Evolutionary conservation across 2,329 filamentous ascomycete species (phyloP), one percentile per base, ranked within the genome.

Genomic region (Ascochyta lentis): DNA sequence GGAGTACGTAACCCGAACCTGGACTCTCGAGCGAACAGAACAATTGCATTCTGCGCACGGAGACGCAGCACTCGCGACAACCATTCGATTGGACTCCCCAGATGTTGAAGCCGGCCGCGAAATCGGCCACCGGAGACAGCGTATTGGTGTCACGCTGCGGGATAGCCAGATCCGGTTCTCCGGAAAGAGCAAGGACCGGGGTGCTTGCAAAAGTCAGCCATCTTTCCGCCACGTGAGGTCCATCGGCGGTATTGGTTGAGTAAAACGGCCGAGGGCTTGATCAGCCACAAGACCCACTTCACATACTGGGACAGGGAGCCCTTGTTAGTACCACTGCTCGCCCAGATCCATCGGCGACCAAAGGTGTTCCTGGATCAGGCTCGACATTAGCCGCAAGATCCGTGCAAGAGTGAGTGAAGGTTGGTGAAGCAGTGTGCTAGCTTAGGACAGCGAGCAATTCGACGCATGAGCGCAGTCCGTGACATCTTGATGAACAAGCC

Each of bases 221-320:
- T 38, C 48, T 54, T 49, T 38, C 56, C 48, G 66, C 71, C 71
- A 74, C 72, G 70, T 72, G 71, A 73, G 64, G 34, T 44, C 35
- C 33, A 22, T 69, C 70, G 69, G 71, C 58, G 60, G 53, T 52
- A 67, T 60, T 63, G 24, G 47, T 48, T 51, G 47, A 47, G 33
- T 15, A 27, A 46, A 43, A 47, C 49, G 54, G 59, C 71, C 71
- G 69, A 72, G 47, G 44, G 33, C 24, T 49, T 61, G 48, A 44
- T 57, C 54, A 67, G 69, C 69, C 69, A 72, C 65, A 61, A 49
- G 55, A 54, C 58, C 64, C 54, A 60, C 56, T 56, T 61, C 24
- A 29, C 23, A 24, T 31, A 35, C 42, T 51, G 55, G 63, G 63
- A 40, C 67, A 69, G 60, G 67, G 68, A 22, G 34, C 59, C 67